These are phyloP conservation scores for Malus hybrid DNA, from an alignment of 331 rosid genomes.

Conservation along the genomic window DNA sequence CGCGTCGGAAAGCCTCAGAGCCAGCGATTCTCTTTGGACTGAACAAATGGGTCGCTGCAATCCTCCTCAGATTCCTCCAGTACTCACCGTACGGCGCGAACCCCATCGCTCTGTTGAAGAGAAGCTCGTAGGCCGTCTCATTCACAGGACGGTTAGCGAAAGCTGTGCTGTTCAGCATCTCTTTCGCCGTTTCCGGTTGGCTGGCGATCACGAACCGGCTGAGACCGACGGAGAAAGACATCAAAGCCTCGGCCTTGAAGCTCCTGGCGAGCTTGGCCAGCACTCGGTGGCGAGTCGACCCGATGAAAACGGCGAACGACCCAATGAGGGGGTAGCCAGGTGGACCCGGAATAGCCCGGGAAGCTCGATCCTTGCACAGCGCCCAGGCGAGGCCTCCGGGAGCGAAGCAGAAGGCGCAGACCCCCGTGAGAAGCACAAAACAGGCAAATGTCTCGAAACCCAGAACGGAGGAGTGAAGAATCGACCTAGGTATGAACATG, in stretches of 20 bases:
- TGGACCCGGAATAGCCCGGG: slow-evolving; percentile 39
- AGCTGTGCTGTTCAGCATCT: slow-evolving; percentile 35
- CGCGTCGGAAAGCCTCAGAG: slow-evolving; percentile 24
- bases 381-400: slow-evolving; percentile 75
- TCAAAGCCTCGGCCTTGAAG: slow-evolving; percentile 25
- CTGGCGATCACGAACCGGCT: slow-evolving; percentile 52
- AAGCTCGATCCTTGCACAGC: slow-evolving; percentile 10
- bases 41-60: slow-evolving; percentile 50
- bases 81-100: slow-evolving; percentile 79
- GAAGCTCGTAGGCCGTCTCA: slow-evolving; percentile 66
- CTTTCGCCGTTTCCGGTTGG: slow-evolving; percentile 54
- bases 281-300: slow-evolving; percentile 29
- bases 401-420: slow-evolving; percentile 19
- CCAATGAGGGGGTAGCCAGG: slow-evolving; percentile 31
- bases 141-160: slow-evolving; percentile 70
- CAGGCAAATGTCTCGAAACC: slow-evolving; percentile 19
- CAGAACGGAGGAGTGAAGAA: neutral
- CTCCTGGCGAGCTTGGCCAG: slow-evolving; percentile 29
- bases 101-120: slow-evolving; percentile 75
- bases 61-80: slow-evolving; percentile 65
- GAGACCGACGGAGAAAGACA: slow-evolving; percentile 59
- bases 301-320: slow-evolving; percentile 1
- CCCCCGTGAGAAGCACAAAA: neutral
- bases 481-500: slow-evolving; percentile 9
- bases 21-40: slow-evolving; percentile 29